These are phyloP conservation scores for Alternaria brassicae DNA, from an alignment of 2,329 filamentous ascomycete species.

Conservation along the genomic window DNA sequence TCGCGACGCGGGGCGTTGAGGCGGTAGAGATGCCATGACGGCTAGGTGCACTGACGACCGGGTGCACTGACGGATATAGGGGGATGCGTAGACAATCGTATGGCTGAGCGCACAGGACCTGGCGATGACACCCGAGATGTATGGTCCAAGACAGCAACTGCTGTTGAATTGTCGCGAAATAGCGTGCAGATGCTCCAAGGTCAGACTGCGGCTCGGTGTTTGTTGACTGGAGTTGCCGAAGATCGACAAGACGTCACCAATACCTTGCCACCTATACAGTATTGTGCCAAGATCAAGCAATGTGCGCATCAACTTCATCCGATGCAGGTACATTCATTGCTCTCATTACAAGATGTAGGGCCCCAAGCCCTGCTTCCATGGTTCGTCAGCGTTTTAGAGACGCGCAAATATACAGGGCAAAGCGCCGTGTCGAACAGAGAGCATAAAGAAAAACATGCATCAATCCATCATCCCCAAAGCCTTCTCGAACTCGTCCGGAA, in stretches of 20 bases:
- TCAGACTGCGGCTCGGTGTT: conserved; percentile 21
- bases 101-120: background rate
- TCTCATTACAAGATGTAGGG: background rate
- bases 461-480: background rate
- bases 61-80: background rate
- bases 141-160: background rate
- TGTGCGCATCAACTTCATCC: conserved; percentile 4
- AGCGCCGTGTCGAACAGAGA: background rate
- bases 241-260: conserved; percentile 23
- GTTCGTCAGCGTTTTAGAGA: background rate
- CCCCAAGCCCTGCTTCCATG: background rate
- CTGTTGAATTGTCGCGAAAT: background rate
- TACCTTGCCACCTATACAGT: conserved; percentile 9
- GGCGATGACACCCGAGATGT: background rate
- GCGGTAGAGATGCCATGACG: conserved; percentile 54
- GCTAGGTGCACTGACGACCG: too few relatives aligned
- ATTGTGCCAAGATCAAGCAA: conserved; percentile 24
- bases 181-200: background rate
- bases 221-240: conserved; percentile 28
- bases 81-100: background rate
- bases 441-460: background rate
- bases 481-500: background rate
- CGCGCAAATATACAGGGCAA: background rate
- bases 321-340: background rate
- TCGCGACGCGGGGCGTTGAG: conserved; percentile 47